phyloP scores from a whole-genome alignment of 345 rosid species.

The Salix udensis region DNA sequence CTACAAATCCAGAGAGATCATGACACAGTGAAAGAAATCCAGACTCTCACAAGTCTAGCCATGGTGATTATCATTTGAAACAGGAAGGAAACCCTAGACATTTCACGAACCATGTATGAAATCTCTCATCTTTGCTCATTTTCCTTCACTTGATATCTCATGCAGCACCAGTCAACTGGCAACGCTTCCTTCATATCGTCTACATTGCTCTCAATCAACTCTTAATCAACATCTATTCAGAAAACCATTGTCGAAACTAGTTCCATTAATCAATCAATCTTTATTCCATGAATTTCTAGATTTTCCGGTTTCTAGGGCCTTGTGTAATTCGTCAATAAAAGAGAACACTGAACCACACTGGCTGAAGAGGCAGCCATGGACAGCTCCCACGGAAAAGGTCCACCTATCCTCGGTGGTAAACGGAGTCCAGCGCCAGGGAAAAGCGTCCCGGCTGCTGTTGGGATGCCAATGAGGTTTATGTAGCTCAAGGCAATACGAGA shows the following conservation, averaged over 20 bases:
- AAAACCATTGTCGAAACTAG: background rate
- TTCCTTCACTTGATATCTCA: background rate
- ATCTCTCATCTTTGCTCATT: background rate
- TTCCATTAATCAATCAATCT: conserved; percentile 35
- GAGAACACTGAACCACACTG: conserved; percentile 87
- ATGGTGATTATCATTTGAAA: background rate
- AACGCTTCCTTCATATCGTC: background rate
- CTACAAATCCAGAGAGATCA: no score
- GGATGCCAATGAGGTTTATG: no score
- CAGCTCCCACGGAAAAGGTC: conserved; percentile 64
- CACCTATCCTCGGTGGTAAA: conserved; percentile 87
- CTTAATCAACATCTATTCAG: background rate
- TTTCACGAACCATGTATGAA: background rate
- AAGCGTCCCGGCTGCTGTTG: conserved; percentile 80
- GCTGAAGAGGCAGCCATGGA: conserved; percentile 98
- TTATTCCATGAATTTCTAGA: conserved; percentile 50
- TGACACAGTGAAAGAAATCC: background rate
- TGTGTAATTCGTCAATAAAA: conserved; percentile 64
- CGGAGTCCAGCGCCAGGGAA: conserved; percentile 63
- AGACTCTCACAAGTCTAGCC: background rate
- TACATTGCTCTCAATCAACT: background rate
- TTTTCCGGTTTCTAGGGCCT: conserved; percentile 60
- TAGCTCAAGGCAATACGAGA: no score
- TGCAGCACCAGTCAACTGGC: background rate
- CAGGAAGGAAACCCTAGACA: background rate